Evolutionary conservation across 108 stramenopile species (phyloP).

Genomic region (Skeletonema grethae): DNA sequence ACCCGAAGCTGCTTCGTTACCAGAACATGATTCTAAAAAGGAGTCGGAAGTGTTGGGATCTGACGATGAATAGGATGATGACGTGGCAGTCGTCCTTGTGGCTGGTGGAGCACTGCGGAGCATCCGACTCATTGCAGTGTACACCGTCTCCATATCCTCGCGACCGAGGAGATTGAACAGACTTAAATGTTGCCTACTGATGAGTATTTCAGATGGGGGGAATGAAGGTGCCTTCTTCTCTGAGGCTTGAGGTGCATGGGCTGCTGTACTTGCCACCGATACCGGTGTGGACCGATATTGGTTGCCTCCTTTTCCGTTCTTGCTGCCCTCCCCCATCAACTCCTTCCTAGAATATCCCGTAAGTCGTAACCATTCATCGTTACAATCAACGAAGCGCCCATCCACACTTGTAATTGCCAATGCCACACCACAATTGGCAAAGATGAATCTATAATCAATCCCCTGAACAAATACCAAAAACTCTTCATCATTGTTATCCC

Average conservation of each 20-base stretch:
- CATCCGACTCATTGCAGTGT: conserved; percentile 79
- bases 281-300: conserved; percentile 11
- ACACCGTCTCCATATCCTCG: conserved; percentile 81
- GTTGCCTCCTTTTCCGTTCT: not conserved
- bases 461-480: conserved; percentile 59
- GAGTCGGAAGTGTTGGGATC: conserved; percentile 21
- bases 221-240: not conserved
- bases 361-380: conserved; percentile 62
- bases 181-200: conserved; percentile 54
- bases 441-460: conserved; percentile 76
- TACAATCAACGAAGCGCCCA: conserved; percentile 82
- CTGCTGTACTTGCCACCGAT: not conserved
- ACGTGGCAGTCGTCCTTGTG: conserved; percentile 12
- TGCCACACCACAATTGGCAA: conserved; percentile 60
- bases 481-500: conserved; percentile 52
- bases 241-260: not conserved
- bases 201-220: conserved; percentile 22
- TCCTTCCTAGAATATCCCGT: conserved; percentile 55
- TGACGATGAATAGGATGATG: conserved; percentile 6
- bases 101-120: conserved; percentile 32
- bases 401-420: conserved; percentile 77
- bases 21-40: conserved; percentile 8
- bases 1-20: conserved; percentile 2
- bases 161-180: conserved; percentile 77
- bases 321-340: conserved; percentile 44